Base-by-base conservation (phyloP, 2,329 filamentous ascomycete genomes). In the Clathrospora elynae region DNA sequence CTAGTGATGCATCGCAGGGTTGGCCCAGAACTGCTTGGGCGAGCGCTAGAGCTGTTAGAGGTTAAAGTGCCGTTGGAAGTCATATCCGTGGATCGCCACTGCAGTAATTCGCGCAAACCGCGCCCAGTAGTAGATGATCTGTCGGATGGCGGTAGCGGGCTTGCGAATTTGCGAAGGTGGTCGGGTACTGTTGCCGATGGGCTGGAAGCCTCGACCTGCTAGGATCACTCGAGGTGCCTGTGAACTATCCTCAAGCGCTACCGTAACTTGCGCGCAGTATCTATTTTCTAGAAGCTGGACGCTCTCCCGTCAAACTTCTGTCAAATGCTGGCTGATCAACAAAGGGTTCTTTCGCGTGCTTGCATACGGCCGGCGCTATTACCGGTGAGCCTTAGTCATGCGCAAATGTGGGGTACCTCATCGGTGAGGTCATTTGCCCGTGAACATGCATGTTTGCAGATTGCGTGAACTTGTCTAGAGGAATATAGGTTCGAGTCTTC, bases 21-120 rank as follows among this genome's bases (percentile, higher is more conserved):
- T 24, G 46, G 42, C 44, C 46, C 51, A 45, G 36, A 40, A 29
- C 30, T 16, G 18, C 14, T 14, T 16, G 29, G 42, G 36, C 35
- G 44, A 32, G 39, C 41, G 40, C 39, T 49, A 51, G 30, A 20
- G 34, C 25, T 18, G 10, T 16, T 29, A 24, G 33, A 39, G 40
- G 42, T 30, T 20, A 25, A 45, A 42, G 33, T 48, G 41, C 45
- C 45, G 45, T 42, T 44, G 40, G 35, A 30, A 17, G 18, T 38
- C 16, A 30, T 35, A 42, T 45, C 39, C 43, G 33, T 40, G 25
- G 38, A 24, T 49, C 39, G 49, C 49, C 46, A 49, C 49, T 28
- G 24, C 18, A 30, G 26, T 42, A 52, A 52, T 49, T 52, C 46
- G 49, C 49, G 49, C 49, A 51, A 16, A 24, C 18, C 17, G n/a